phyloP scores from a whole-genome alignment of 495 filamentous ascomycete genomes.

The Penicillium manginii region DNA sequence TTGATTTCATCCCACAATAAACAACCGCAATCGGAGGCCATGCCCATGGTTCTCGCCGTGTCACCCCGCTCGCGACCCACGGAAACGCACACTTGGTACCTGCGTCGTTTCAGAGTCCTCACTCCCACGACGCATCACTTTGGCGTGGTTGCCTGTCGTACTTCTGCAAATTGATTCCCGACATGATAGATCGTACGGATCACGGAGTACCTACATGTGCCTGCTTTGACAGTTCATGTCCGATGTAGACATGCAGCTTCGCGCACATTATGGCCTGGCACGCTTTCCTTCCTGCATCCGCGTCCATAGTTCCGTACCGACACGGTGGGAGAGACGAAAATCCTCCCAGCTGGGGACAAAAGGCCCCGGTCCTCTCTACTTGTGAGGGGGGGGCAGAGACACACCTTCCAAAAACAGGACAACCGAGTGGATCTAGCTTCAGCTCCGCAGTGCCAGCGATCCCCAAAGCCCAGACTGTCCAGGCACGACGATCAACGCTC shows the following conservation, averaged over 20 bases:
- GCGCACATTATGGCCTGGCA: not conserved
- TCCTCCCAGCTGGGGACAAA: constrained; percentile 3
- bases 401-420: constrained; percentile 17
- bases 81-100: constrained; percentile 12
- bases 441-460: constrained; percentile 6
- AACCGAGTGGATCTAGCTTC: not conserved
- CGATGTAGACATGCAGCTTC: not conserved
- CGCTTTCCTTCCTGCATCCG: not conserved
- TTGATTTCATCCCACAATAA: constrained; percentile 18
- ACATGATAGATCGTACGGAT: not conserved
- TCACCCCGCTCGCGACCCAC: constrained; percentile 13
- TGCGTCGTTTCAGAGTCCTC: constrained; percentile 14
- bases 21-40: constrained; percentile 20
- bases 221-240: not conserved
- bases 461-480: constrained; percentile 5
- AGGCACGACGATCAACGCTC: constrained; percentile 15
- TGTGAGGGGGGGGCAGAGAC: constrained; percentile 11
- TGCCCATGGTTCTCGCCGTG: constrained; percentile 21
- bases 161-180: not conserved
- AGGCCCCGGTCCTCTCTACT: constrained; percentile 5
- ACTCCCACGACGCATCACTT: not conserved
- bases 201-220: not conserved
- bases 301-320: not conserved
- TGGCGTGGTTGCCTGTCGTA: not conserved
- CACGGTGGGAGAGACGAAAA: constrained; percentile 1